These are phyloP conservation scores for Oryza australiensis DNA, from an alignment of 176 grass and related monocot genomes.

Conservation along the genomic window DNA sequence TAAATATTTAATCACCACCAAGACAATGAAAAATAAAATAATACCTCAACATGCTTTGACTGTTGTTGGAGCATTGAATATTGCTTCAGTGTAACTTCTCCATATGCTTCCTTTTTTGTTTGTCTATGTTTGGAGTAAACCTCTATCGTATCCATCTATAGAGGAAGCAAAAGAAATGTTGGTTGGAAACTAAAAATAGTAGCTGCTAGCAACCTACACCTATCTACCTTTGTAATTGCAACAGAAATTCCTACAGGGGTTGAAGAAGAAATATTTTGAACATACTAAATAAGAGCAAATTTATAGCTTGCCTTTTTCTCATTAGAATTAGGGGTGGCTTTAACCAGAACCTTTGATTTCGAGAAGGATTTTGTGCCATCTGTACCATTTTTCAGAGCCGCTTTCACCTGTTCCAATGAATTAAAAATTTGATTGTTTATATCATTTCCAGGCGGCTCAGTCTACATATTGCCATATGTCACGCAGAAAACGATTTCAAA, in stretches of 20 bases:
- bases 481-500: constrained; percentile 15
- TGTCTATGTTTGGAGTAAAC: constrained; percentile 63
- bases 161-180: constrained; percentile 36
- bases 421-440: constrained; percentile 30
- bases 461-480: constrained; percentile 26
- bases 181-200: constrained; percentile 29
- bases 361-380: constrained; percentile 80
- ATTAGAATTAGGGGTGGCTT: constrained; percentile 46
- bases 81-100: constrained; percentile 69
- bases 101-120: constrained; percentile 57
- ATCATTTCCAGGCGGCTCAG: background rate
- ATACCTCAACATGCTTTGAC: constrained; percentile 84
- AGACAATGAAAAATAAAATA: constrained; percentile 20
- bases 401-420: constrained; percentile 63
- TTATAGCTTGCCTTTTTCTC: constrained; percentile 64
- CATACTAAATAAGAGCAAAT: constrained; percentile 30
- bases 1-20: constrained; percentile 19
- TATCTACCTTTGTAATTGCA: constrained; percentile 8
- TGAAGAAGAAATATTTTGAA: constrained; percentile 16
- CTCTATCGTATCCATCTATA: constrained; percentile 58
- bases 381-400: constrained; percentile 58
- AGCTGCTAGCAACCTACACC: background rate
- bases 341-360: constrained; percentile 74
- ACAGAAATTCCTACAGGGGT: constrained; percentile 1
- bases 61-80: constrained; percentile 71